phyloP scores from a whole-genome alignment of 139 green algal species.

The Chlamydomonas sp. region DNA sequence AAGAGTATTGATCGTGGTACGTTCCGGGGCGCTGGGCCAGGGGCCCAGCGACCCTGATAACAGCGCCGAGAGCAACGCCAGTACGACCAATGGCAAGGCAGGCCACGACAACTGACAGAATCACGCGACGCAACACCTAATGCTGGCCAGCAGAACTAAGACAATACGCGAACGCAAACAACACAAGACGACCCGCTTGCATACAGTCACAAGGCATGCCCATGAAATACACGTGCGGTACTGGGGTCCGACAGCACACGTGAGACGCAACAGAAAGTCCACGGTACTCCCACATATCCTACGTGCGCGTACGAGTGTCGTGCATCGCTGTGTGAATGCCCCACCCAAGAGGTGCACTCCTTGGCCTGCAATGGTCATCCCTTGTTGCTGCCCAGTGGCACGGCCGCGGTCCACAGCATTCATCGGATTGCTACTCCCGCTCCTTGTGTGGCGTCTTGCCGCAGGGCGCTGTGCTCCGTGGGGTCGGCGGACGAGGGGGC shows the following conservation, averaged over 20 bases:
- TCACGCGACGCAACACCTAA: too few species aligned
- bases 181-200: too few species aligned
- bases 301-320: neutral
- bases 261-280: slow-evolving; percentile 38
- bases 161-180: too few species aligned
- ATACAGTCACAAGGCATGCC: too few species aligned
- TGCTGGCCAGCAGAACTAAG: too few species aligned
- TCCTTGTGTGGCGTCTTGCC: slow-evolving; percentile 30
- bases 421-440: neutral
- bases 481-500: neutral
- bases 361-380: neutral
- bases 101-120: too few species aligned
- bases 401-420: neutral
- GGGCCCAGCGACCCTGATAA: too few species aligned
- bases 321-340: neutral
- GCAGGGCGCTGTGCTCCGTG: slow-evolving; percentile 50
- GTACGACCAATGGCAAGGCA: too few species aligned
- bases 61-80: too few species aligned
- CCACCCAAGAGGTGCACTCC: neutral
- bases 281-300: slow-evolving; percentile 14
- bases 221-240: neutral
- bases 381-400: too few species aligned
- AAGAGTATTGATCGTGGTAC: too few species aligned
- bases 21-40: too few species aligned
- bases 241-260: neutral